A percentile compares a stretch with the other conserved stretches of the same genome.
Conservation (phyloP, 2,329 filamentous ascomycete species). For the Ophiosphaerella herpotricha region DNA sequence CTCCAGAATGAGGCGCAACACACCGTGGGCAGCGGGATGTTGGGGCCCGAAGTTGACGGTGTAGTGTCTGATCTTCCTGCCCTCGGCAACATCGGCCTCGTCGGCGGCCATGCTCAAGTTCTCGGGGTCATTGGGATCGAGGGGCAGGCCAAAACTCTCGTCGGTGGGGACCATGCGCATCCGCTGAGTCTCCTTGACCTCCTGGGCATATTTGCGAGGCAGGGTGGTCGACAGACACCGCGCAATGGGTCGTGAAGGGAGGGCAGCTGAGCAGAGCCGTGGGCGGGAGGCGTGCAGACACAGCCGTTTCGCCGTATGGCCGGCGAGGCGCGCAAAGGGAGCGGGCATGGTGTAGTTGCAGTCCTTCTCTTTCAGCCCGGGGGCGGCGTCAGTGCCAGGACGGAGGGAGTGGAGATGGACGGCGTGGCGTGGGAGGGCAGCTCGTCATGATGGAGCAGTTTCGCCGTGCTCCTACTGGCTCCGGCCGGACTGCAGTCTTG, state of each 20-base stretch:
- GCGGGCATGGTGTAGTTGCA: slow-evolving; percentile 64
- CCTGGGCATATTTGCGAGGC: slow-evolving; percentile 65
- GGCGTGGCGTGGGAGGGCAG: slow-evolving; percentile 42
- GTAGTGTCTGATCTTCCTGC: slow-evolving; percentile 95
- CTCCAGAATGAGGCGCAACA: slow-evolving; percentile 95
- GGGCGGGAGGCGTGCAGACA: slow-evolving; percentile 60
- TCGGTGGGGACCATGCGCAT: slow-evolving; percentile 70
- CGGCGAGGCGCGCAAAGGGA: slow-evolving; percentile 72
- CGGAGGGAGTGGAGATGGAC: slow-evolving; percentile 35
- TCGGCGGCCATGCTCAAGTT: slow-evolving; percentile 51
- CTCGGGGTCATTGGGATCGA: slow-evolving; percentile 51
- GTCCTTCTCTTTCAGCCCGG: slow-evolving; percentile 34
- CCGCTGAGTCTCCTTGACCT: slow-evolving; percentile 50
- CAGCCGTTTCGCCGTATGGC: slow-evolving; percentile 71
- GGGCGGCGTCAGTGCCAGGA: slow-evolving; percentile 38
- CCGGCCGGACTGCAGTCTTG: slow-evolving; percentile 26
- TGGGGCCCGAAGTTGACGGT: slow-evolving; percentile 99
- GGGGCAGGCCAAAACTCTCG: slow-evolving; percentile 62
- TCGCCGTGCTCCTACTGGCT: slow-evolving; percentile 35
- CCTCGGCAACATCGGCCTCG: slow-evolving; percentile 52
- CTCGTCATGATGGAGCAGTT: slow-evolving; percentile 32
- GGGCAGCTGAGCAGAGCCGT: slow-evolving; percentile 40
- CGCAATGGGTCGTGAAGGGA: slow-evolving; percentile 52
- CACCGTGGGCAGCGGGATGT: slow-evolving; percentile 97
- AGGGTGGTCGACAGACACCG: slow-evolving; percentile 70